Percentiles rank a stretch among this genome's conserved stretches.
Conservation (phyloP, 2,329 filamentous ascomycete genomes). For the Chaetomium globosum region DNA sequence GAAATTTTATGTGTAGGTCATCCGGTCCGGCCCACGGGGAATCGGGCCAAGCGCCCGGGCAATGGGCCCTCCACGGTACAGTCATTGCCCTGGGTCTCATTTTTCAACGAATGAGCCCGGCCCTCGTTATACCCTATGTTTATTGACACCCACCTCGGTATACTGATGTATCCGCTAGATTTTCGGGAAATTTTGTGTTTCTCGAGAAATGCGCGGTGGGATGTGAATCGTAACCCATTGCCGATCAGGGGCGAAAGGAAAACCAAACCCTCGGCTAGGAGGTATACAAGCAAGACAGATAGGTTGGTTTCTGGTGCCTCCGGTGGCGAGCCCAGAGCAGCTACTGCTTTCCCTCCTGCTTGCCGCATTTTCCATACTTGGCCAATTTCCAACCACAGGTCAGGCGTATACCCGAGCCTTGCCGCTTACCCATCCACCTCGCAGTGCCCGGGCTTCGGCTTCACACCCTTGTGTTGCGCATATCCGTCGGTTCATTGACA, state of each 20-base stretch:
- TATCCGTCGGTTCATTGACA: no score
- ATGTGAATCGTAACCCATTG: not conserved
- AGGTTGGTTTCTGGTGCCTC: no score
- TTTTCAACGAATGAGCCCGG: not conserved
- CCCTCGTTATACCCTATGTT: not conserved
- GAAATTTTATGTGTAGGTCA: no score
- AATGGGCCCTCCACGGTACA: not conserved
- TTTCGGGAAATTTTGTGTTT: not conserved
- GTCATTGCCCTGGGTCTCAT: not conserved
- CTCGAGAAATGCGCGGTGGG: no score
- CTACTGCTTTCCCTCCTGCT: not conserved
- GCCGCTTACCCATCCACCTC: no score
- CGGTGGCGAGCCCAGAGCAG: not conserved
- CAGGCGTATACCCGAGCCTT: no score
- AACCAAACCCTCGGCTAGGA: not conserved
- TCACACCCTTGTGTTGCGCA: no score
- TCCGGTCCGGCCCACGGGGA: conserved; percentile 2
- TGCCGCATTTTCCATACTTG: no score
- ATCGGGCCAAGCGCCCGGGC: conserved; percentile 13
- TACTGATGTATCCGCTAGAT: not conserved
- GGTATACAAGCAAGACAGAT: not conserved
- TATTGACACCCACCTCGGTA: not conserved
- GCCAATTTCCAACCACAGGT: no score
- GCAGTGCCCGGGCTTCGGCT: no score
- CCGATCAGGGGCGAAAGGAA: conserved; percentile 7